Conservation (phyloP, 305 asterid genomes). For the Coffea humblotiana region DNA sequence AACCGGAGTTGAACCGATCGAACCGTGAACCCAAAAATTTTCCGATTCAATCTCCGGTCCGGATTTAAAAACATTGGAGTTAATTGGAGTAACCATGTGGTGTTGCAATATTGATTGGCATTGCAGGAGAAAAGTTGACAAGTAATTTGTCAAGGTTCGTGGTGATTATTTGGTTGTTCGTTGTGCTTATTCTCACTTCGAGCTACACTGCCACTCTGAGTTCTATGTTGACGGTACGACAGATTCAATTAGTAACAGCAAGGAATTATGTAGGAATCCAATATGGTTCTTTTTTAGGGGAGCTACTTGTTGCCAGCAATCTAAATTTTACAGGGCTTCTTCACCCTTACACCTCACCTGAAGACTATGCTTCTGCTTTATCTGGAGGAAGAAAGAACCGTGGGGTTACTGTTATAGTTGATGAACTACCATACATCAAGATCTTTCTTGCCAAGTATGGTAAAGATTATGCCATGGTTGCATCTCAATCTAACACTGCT, state of each 20-base stretch:
- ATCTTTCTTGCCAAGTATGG: constrained; percentile 23
- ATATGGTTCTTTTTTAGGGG: constrained; percentile 5
- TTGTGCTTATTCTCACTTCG: constrained; percentile 44
- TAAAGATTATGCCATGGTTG: constrained; percentile 19
- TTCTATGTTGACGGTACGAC: constrained; percentile 38
- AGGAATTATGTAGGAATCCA: constrained; percentile 23
- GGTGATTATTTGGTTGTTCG: constrained; percentile 37
- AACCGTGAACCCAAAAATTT: too few species aligned
- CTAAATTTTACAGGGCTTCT: constrained; percentile 10
- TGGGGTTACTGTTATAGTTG: constrained; percentile 26
- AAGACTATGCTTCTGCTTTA: constrained; percentile 18
- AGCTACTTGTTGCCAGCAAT: constrained; percentile 13
- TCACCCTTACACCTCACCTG: not conserved
- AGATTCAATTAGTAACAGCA: constrained; percentile 25
- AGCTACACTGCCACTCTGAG: constrained; percentile 43
- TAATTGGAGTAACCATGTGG: too few species aligned
- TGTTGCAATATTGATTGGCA: too few species aligned
- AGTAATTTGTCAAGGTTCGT: constrained; percentile 39
- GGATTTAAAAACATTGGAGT: too few species aligned
- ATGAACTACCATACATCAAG: constrained; percentile 35
- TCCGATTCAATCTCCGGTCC: too few species aligned
- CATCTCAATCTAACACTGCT: constrained; percentile 14
- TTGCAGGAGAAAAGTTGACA: constrained; percentile 38
- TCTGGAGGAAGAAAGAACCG: constrained; percentile 19
- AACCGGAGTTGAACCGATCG: too few species aligned